Conservation (phyloP, 2,329 filamentous ascomycete genomes). For the Claviceps quebecensis region DNA sequence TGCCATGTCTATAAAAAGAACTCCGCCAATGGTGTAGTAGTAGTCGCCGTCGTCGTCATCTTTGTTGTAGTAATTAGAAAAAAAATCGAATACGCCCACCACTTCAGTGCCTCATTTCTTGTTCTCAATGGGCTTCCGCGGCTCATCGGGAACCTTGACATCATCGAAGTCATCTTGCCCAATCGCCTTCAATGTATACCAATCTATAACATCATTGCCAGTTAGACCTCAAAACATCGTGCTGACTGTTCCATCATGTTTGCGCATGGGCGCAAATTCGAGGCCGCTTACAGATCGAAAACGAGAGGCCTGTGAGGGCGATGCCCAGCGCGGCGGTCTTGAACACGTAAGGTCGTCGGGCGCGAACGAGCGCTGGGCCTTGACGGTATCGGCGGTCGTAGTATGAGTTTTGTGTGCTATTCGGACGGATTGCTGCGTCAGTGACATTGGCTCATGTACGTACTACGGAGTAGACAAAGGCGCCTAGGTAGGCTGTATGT, state of each 20-base stretch:
- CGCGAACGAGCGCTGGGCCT: slow-evolving; percentile 78
- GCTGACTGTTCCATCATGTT: neutral
- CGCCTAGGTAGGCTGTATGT: neutral
- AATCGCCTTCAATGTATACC: slow-evolving; percentile 62
- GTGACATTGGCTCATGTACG: neutral
- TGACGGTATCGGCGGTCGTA: slow-evolving; percentile 82
- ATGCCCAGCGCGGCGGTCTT: slow-evolving; percentile 53
- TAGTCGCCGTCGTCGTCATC: too few species aligned
- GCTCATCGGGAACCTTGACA: slow-evolving; percentile 72
- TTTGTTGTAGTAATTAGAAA: too few species aligned
- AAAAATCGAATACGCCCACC: too few species aligned
- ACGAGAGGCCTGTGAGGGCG: too few species aligned
- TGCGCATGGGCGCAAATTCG: neutral
- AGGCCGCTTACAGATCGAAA: slow-evolving; percentile 59
- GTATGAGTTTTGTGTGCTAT: slow-evolving; percentile 52
- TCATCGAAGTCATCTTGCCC: slow-evolving; percentile 96
- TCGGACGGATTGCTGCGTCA: neutral
- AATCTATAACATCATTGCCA: slow-evolving; percentile 24
- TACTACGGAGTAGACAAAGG: too few species aligned
- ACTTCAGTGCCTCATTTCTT: neutral
- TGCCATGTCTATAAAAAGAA: neutral
- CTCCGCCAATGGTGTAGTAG: neutral
- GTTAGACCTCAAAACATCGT: neutral
- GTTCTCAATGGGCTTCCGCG: slow-evolving; percentile 31
- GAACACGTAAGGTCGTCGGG: slow-evolving; percentile 79